Conservation (phyloP, 2,329 filamentous ascomycete species). For the Apiospora kogelbergensis region DNA sequence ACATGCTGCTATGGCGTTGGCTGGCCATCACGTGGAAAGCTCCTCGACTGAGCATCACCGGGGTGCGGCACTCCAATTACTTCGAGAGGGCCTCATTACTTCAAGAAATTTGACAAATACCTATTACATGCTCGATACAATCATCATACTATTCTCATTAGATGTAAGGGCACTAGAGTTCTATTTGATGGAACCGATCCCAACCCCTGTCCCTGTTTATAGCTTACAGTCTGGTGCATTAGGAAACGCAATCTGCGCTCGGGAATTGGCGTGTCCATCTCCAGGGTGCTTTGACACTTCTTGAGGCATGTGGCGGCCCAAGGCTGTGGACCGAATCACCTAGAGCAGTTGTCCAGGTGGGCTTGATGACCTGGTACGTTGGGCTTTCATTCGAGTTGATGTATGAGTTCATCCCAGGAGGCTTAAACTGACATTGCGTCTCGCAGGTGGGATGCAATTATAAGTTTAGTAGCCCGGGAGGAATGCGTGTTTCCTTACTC, state of each 20-base stretch:
- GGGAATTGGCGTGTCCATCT: constrained; percentile 13
- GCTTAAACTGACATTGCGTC: not conserved
- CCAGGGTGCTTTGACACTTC: not conserved
- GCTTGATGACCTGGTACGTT: not conserved
- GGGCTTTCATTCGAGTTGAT: too few species aligned
- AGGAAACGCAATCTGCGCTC: constrained; percentile 11
- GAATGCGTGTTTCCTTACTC: constrained; percentile 9
- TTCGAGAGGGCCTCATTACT: not conserved
- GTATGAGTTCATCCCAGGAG: too few species aligned
- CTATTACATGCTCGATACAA: not conserved
- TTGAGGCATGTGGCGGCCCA: constrained; percentile 2
- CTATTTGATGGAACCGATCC: too few species aligned
- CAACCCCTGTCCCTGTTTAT: too few species aligned
- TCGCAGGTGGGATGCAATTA: constrained; percentile 11
- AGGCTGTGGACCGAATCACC: not conserved
- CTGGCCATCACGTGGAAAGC: constrained; percentile 11
- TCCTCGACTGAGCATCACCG: not conserved
- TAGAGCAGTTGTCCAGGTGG: not conserved
- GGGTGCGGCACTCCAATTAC: not conserved
- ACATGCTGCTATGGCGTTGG: constrained; percentile 11
- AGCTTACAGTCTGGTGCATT: not conserved
- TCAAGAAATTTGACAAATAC: too few species aligned
- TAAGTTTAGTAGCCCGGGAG: constrained; percentile 7
- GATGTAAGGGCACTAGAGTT: not conserved
- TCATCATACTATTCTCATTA: not conserved